phyloP scores from a whole-genome alignment of 1,139 yeast genomes.

The Suhomyces terraborum region DNA sequence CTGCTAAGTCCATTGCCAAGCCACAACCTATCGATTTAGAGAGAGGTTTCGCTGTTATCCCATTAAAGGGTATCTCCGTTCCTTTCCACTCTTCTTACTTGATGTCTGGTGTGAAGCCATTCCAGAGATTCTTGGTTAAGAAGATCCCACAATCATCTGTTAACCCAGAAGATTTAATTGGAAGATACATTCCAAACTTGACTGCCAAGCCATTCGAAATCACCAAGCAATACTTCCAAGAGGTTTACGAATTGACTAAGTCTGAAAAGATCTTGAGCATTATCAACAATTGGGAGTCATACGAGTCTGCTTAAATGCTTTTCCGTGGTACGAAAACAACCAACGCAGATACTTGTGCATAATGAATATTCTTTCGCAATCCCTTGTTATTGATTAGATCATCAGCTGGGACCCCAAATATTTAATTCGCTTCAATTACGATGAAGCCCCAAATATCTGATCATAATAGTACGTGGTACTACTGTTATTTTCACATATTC shows the following conservation, averaged over 20 bases:
- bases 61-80: conserved; percentile 96
- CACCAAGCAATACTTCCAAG: conserved; percentile 95
- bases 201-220: conserved; percentile 97
- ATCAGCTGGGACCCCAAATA: conserved; percentile 3
- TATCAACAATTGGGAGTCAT: conserved; percentile 92
- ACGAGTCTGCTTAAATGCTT: conserved; percentile 49
- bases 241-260: conserved; percentile 87
- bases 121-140: conserved; percentile 95
- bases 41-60: conserved; percentile 98
- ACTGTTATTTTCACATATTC: conserved; percentile 3
- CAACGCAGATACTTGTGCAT: conserved; percentile 5
- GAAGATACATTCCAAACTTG: conserved; percentile 96
- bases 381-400: conserved; percentile 2
- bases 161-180: conserved; percentile 89
- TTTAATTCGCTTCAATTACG: conserved; percentile 9
- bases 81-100: conserved; percentile 98
- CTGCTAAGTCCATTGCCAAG: conserved; percentile 78
- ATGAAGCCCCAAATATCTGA: not conserved
- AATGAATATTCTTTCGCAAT: not conserved
- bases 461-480: conserved; percentile 16
- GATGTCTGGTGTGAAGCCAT: conserved; percentile 98
- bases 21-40: conserved; percentile 96
- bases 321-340: conserved; percentile 16
- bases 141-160: conserved; percentile 94
- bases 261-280: conserved; percentile 89